Evolutionary conservation across 371 early-diverging fungal genomes (phyloP), one percentile per base, ranked within the genome.

Genomic region (Mortierella sp.): DNA sequence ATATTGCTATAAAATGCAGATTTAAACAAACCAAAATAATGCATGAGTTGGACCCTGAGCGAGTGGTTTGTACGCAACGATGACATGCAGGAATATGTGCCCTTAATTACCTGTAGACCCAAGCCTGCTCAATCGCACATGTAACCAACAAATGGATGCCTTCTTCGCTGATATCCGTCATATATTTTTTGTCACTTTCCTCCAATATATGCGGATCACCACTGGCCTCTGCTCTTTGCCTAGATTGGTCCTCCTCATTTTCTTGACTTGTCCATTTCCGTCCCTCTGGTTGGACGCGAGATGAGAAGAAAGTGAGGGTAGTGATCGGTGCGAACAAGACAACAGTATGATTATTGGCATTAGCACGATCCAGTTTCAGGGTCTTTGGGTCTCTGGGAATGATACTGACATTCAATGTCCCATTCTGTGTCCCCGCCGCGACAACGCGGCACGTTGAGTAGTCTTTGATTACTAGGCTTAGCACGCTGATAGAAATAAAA

Each of bases 341-440:
- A n/a, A 70, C 53, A 22, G 68, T 71, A 17, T 76, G 54, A 8
- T 66, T 72, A 26, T 59, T 75, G 7, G 82, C 64, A n/a, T 60
- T 43, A 6, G 19, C 32, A 1, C 64, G 72, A 37, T 64, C 70
- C 58, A 64, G 53, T 57, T 84, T 74, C 66, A 84, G 65, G 61
- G 77, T 85, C 2, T 68, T 72, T 0, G 85, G 83, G 28, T 85
- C 75, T 28, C 86, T 83, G n/a, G 88, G 88, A 42, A 88, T 86
- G 59, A 90, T 68, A 1, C 76, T 74, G 28, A 91, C 59, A 61
- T 87, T 84, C 26, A 91, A 66, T 26, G 88, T 86, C 2, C 91
- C 91, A 53, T 88, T 85, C 62, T 91, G 90, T 12, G 90, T 89
- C 28, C 90, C 91, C 34, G 90, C 89, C 23, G 89, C 90, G 9